phyloP scores from a whole-genome alignment of 768 basidiomycete species.

The Leccinum uliginosum region DNA sequence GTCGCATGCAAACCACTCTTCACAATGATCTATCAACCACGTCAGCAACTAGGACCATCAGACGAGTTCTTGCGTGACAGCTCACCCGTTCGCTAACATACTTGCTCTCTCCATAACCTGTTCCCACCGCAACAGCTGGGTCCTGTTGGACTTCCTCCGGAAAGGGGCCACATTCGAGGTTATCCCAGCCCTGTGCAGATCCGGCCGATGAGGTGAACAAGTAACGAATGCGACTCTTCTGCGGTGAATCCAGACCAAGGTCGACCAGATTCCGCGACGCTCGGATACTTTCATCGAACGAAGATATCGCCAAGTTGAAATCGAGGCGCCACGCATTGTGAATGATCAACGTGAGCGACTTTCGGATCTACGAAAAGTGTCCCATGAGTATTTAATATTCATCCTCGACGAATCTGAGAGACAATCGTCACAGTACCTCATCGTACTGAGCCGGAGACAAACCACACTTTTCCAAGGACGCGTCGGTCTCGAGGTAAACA shows the following conservation, averaged over 20 bases:
- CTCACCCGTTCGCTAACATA: slow-evolving; percentile 37
- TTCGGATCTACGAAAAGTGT: slow-evolving; percentile 24
- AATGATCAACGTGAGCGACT: slow-evolving; percentile 34
- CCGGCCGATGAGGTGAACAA: slow-evolving; percentile 41
- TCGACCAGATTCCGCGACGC: slow-evolving; percentile 35
- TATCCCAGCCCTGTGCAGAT: slow-evolving; percentile 31
- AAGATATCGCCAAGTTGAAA: slow-evolving; percentile 38
- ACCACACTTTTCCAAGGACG: slow-evolving; percentile 27
- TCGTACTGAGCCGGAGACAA: slow-evolving; percentile 20
- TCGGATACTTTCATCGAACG: slow-evolving; percentile 40
- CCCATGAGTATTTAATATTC: too few relatives aligned
- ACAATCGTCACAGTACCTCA: slow-evolving; percentile 8
- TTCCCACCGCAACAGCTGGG: slow-evolving; percentile 31
- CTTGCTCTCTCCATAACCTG: slow-evolving; percentile 47
- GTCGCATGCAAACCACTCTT: slow-evolving; percentile 35
- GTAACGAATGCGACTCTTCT: slow-evolving; percentile 26
- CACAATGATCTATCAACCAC: slow-evolving; percentile 31
- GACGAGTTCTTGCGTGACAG: too few relatives aligned
- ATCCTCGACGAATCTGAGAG: too few relatives aligned
- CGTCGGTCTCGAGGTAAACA: slow-evolving; percentile 33
- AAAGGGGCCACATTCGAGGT: slow-evolving; percentile 22
- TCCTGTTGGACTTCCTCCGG: slow-evolving; percentile 34
- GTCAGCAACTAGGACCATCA: not conserved
- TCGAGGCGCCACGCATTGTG: slow-evolving; percentile 45
- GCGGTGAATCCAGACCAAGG: slow-evolving; percentile 29